Conservation (phyloP, 31 red algal species). For the Endocladia muricata region DNA sequence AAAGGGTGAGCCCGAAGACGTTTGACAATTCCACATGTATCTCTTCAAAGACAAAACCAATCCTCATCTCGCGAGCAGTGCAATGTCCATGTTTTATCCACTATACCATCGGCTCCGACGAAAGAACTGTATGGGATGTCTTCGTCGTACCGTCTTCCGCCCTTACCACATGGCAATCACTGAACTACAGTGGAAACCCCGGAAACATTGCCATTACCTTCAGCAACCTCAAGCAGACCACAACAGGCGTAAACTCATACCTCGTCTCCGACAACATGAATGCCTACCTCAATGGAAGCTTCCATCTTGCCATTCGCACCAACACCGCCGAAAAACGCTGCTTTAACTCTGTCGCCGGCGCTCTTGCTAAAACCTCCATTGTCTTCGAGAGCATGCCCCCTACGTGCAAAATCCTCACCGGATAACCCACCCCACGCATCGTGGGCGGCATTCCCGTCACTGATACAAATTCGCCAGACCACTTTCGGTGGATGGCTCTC, state of each 20-base stretch:
- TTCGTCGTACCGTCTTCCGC: conserved; percentile 5
- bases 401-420: conserved; percentile 7
- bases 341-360: neutral
- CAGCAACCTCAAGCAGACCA: conserved; percentile 3
- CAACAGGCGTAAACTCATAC: neutral
- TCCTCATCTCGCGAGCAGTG: neutral
- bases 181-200: conserved; percentile 10
- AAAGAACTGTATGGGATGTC: conserved; percentile 36
- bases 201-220: neutral
- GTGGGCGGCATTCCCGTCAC: conserved; percentile 39
- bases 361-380: neutral
- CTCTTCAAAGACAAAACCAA: conserved; percentile 8
- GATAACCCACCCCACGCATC: neutral
- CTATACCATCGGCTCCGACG: conserved; percentile 22
- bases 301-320: conserved; percentile 24
- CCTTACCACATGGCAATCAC: conserved; percentile 11
- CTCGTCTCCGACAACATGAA: conserved; percentile 5
- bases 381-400: conserved; percentile 52
- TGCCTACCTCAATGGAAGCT: conserved; percentile 12
- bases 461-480: conserved; percentile 10
- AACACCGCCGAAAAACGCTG: conserved; percentile 21
- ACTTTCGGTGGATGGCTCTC: conserved; percentile 51
- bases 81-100: conserved; percentile 48
- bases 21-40: conserved; percentile 17
- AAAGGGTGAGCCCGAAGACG: conserved; percentile 11